Conservation (phyloP, 2,329 filamentous ascomycete species). For the Phialophora tarda region DNA sequence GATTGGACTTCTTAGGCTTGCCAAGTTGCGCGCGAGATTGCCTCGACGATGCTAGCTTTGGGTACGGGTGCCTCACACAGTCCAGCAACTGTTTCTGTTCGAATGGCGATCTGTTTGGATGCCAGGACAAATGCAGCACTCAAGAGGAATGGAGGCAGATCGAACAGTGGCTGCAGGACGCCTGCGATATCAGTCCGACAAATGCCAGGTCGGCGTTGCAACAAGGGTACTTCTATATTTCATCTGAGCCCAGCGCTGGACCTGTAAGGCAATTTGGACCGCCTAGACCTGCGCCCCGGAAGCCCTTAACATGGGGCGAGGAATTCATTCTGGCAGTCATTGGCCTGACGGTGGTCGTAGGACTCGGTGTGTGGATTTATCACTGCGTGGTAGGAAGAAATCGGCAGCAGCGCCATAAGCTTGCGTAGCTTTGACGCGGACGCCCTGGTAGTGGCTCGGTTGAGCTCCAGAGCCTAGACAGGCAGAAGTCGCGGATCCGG, state of each 20-base stretch:
- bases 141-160: neutral
- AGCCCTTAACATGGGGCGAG: constrained; percentile 3
- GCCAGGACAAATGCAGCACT: constrained; percentile 2
- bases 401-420: neutral
- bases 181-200: neutral
- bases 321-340: neutral
- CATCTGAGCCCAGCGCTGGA: neutral
- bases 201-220: neutral
- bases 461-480: neutral
- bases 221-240: constrained; percentile 1
- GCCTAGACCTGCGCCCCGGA: neutral
- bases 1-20: neutral
- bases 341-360: neutral
- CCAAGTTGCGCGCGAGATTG: neutral
- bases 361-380: neutral
- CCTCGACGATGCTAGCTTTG: constrained; percentile 1
- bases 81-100: constrained; percentile 6
- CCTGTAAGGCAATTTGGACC: neutral
- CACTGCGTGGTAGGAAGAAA: neutral
- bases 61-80: neutral
- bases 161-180: constrained; percentile 1
- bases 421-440: neutral
- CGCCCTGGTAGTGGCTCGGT: neutral
- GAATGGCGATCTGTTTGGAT: neutral
- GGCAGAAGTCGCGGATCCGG: constrained; percentile 7